These are phyloP conservation scores for Sarocladium oryzae DNA, from an alignment of 2,329 filamentous ascomycete species.

Conservation along the genomic window DNA sequence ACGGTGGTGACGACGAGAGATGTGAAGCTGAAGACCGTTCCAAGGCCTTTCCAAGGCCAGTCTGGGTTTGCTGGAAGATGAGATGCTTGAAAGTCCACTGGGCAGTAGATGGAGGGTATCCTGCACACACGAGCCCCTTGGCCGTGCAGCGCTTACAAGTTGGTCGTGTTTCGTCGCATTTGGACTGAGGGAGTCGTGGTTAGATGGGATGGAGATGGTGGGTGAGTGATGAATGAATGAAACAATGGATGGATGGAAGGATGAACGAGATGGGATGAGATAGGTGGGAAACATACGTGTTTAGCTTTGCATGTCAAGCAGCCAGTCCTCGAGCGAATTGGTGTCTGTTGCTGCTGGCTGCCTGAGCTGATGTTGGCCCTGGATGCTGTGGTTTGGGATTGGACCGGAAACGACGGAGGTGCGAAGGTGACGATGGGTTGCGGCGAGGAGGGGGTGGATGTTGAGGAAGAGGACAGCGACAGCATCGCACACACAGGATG, in stretches of 20 bases:
- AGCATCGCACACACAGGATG: neutral
- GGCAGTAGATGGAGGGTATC: slow-evolving; percentile 24
- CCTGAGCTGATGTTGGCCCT: no score
- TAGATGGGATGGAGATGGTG: neutral
- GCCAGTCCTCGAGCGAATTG: slow-evolving; percentile 12
- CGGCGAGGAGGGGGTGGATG: slow-evolving; percentile 19
- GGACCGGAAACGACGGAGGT: slow-evolving; percentile 15
- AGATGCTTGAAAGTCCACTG: slow-evolving; percentile 38
- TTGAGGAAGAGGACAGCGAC: slow-evolving; percentile 3
- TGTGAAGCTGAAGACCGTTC: slow-evolving; percentile 7
- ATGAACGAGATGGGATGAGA: neutral
- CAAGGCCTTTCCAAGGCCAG: no score
- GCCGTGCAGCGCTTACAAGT: slow-evolving; percentile 20
- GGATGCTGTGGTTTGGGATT: neutral
- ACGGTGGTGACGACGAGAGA: neutral
- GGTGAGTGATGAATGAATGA: slow-evolving; percentile 2
- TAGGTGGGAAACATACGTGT: slow-evolving; percentile 12
- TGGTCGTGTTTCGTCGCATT: slow-evolving; percentile 25
- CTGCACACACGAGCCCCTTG: slow-evolving; percentile 22
- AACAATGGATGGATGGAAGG: neutral
- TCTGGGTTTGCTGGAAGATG: slow-evolving; percentile 12
- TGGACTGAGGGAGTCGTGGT: slow-evolving; percentile 16
- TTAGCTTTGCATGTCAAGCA: slow-evolving; percentile 15
- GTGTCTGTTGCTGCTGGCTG: neutral
- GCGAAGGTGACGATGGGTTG: no score